Base-by-base conservation (phyloP, 73 alveolate species). In the Paramecium primaurelia region DNA sequence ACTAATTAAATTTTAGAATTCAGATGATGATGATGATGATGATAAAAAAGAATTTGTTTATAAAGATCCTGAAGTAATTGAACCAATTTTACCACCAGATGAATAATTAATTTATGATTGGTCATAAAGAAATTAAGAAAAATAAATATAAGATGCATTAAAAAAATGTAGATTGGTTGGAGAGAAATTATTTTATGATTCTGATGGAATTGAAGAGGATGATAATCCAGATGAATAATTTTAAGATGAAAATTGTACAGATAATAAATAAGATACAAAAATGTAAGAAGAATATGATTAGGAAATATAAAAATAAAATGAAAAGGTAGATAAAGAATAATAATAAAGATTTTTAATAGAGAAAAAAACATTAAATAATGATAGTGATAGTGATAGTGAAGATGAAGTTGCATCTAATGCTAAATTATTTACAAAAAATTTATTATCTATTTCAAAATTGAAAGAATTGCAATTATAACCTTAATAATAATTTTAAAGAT, bases 51-150 rank as follows among this genome's bases (percentile, higher is more conserved):
- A 51, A n/a, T 80, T 80, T 26, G 91, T 80, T 8, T 80, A 80
- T 26, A 80, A 80, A 49, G 91, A 80, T 80, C 91, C 91, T 44
- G 91, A 45, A 20, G 91, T 80, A 22, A 34, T 80, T 80, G 91
- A 80, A 20, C 91, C 91, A 45, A 36, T 44, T 26, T 34, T 80
- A 20, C 91, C 91, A 12, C 64, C 91, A 12, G 91, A 80, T 26
- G 91, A 80, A 25, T 26, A 80, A 80, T 47, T 80, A 34, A 34
- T 77, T 4, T 44, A 80, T 80, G 91, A 80, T 44, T 80, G 91
- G 91, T 40, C 91, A 45, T 14, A 64, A 28, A 60, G 90, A 25
- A 59, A 87, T 71, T 40, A 59, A 87, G 89, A 58, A 77, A 71
- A 59, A 34, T 40, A 34, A 40, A 45, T 30, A 25, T 28, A 68